Percentiles rank a stretch among this genome's conserved stretches.
Conservation (phyloP, 306 rosid genomes). For the Vachellia pachyceras region DNA sequence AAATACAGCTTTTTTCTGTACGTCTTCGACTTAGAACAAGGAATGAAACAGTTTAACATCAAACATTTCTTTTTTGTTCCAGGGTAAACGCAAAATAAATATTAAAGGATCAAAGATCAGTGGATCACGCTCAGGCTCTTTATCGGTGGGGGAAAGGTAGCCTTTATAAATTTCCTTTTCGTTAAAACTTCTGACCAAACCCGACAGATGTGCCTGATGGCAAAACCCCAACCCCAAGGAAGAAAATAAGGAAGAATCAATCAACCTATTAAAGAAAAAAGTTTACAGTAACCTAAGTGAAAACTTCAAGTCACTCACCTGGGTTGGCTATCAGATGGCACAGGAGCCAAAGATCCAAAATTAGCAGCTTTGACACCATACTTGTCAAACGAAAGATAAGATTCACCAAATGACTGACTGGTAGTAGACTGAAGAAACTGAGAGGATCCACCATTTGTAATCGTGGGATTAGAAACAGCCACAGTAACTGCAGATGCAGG, state of each 20-base stretch:
- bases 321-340: slow-evolving; percentile 46
- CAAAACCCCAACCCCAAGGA: not conserved
- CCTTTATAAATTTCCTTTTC: not conserved
- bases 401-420: slow-evolving; percentile 45
- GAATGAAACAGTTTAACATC: not conserved
- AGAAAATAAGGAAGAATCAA: not conserved
- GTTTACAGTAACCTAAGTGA: not conserved
- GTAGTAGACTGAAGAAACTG: slow-evolving; percentile 41
- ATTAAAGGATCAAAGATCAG: not conserved
- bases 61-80: not conserved
- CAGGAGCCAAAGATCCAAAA: slow-evolving; percentile 44
- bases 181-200: not conserved
- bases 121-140: not conserved
- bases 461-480: slow-evolving; percentile 41
- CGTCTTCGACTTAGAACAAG: not conserved
- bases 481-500: slow-evolving; percentile 23
- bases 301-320: slow-evolving; percentile 57
- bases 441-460: slow-evolving; percentile 40
- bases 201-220: not conserved
- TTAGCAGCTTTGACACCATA: slow-evolving; percentile 39
- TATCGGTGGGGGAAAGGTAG: not conserved
- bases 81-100: not conserved
- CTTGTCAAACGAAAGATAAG: slow-evolving; percentile 46
- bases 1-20: not conserved
- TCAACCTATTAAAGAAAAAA: not conserved